Conservation (phyloP, 345 rosid species). For the Melastoma malabathricum region DNA sequence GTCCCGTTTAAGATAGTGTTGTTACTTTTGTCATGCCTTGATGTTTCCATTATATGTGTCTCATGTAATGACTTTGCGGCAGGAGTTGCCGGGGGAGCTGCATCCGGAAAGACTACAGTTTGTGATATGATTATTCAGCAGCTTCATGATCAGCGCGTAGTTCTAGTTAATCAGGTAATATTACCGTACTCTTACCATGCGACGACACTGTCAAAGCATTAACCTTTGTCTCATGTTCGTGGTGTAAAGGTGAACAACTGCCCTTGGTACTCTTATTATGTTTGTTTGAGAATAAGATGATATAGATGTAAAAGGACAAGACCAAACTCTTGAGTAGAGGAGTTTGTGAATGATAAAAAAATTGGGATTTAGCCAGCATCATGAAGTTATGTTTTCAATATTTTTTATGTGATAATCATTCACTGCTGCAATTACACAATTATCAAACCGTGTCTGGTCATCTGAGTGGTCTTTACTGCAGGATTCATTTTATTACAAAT, state of each 20-base stretch:
- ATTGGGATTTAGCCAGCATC: background rate
- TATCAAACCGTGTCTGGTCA: background rate
- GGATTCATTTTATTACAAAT: constrained; percentile 96
- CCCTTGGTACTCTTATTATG: no score
- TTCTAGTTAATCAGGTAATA: constrained; percentile 81
- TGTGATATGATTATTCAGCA: constrained; percentile 99
- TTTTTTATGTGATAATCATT: background rate
- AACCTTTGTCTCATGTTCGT: no score
- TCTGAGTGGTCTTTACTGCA: constrained; percentile 25
- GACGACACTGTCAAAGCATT: no score
- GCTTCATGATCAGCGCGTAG: constrained; percentile 98
- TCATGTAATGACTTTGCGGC: constrained; percentile 3
- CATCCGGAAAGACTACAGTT: constrained; percentile 97
- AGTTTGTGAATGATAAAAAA: no score
- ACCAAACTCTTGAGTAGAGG: no score
- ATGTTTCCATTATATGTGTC: background rate
- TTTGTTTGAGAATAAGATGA: no score
- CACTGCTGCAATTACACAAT: background rate
- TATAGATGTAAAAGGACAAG: no score
- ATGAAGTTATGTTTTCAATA: background rate
- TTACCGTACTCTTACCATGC: background rate
- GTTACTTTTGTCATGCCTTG: background rate
- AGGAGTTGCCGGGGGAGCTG: constrained; percentile 99
- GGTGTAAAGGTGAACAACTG: no score
- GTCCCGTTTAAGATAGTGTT: background rate